Conservation (phyloP, 208 protist genomes). For the Acanthamoeba royreba region DNA sequence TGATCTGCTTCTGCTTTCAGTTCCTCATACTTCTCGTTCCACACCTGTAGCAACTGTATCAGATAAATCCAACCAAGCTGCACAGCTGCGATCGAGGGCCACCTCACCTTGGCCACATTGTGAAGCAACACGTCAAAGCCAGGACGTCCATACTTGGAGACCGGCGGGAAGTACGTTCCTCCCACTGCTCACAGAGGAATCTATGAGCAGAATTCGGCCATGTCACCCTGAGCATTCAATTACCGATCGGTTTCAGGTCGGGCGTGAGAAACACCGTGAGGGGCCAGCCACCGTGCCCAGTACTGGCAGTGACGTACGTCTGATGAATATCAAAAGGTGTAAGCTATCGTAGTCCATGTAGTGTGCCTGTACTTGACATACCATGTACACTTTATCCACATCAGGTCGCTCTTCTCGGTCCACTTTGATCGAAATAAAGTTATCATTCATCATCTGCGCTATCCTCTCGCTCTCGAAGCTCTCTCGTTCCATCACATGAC, state of each 20-base stretch:
- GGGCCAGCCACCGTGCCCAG: constrained; percentile 52
- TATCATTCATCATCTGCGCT: constrained; percentile 44
- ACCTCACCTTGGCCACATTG: not conserved
- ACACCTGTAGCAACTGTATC: too few species aligned
- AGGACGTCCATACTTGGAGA: not conserved
- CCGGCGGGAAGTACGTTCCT: constrained; percentile 21
- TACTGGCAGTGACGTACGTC: constrained; percentile 13
- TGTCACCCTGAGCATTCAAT: not conserved
- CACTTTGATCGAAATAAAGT: constrained; percentile 69
- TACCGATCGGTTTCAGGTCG: constrained; percentile 45
- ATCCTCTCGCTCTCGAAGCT: constrained; percentile 66
- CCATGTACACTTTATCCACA: constrained; percentile 63
- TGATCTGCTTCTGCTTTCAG: not conserved
- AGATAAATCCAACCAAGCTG: not conserved
- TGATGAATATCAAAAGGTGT: not conserved
- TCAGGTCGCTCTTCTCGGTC: constrained; percentile 66
- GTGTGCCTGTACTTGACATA: not conserved
- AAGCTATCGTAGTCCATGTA: too few species aligned
- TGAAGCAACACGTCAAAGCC: not conserved
- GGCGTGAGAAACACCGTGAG: constrained; percentile 56
- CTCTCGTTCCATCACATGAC: constrained; percentile 76
- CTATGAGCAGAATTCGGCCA: too few species aligned
- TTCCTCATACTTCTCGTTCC: not conserved
- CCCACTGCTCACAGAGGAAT: not conserved
- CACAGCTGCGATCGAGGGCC: not conserved